Evolutionary conservation across 495 filamentous ascomycete species (phyloP).

Genomic region (Neurospora sp.): DNA sequence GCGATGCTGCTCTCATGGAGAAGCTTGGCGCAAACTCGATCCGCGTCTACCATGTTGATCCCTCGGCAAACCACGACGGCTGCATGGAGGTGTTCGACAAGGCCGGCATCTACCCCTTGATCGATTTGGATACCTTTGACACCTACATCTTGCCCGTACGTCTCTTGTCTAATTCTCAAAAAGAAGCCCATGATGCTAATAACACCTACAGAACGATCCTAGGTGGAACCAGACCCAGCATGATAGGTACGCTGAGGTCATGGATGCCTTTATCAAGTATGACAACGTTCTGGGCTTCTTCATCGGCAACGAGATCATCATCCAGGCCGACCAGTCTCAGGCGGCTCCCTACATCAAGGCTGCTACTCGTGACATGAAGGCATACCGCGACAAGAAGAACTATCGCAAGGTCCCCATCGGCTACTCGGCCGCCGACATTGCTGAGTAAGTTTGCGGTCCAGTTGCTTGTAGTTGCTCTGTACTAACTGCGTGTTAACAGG

Average conservation of each 20-base stretch:
- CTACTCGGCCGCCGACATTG: slow-evolving; percentile 85
- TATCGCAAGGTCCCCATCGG: slow-evolving; percentile 79
- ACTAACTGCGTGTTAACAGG: not conserved
- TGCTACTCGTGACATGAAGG: slow-evolving; percentile 70
- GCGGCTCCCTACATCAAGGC: slow-evolving; percentile 78
- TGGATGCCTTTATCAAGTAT: slow-evolving; percentile 70
- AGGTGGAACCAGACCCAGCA: slow-evolving; percentile 64
- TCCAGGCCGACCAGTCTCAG: slow-evolving; percentile 44
- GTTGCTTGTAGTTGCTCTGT: no score
- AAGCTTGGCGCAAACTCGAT: slow-evolving; percentile 74
- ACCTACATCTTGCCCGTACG: slow-evolving; percentile 67
- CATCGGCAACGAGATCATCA: slow-evolving; percentile 79
- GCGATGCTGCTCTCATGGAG: slow-evolving; percentile 70
- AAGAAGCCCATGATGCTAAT: slow-evolving; percentile 3
- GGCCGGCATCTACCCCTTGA: slow-evolving; percentile 68
- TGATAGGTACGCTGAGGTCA: slow-evolving; percentile 54
- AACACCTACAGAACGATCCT: slow-evolving; percentile 30
- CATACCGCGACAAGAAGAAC: slow-evolving; percentile 63
- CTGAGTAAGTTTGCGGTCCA: slow-evolving; percentile 26
- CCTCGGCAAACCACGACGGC: slow-evolving; percentile 54
- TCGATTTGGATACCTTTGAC: slow-evolving; percentile 77
- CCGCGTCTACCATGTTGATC: slow-evolving; percentile 81
- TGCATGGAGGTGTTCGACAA: slow-evolving; percentile 61
- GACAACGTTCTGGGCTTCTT: slow-evolving; percentile 77
- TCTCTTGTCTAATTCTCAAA: slow-evolving; percentile 2